Conservation (phyloP, 805 yeast genomes). For the Clavispora vitiphila region DNA sequence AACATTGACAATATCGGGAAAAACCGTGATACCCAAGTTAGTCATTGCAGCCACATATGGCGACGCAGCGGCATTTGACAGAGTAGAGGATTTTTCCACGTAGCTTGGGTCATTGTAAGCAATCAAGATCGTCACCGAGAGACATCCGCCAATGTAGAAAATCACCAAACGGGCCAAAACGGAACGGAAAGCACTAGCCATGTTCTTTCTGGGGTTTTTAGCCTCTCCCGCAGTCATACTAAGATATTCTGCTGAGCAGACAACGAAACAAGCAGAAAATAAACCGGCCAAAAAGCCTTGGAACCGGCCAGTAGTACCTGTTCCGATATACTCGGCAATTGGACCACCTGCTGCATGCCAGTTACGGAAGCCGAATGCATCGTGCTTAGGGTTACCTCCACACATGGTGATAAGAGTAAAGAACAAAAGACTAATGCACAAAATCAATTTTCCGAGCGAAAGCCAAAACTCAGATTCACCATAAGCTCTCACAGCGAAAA, state of each 20-base stretch:
- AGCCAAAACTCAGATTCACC: constrained; percentile 85
- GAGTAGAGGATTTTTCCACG: constrained; percentile 8
- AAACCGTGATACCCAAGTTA: constrained; percentile 14
- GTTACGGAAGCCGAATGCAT: constrained; percentile 47
- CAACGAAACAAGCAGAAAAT: constrained; percentile 33
- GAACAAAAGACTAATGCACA: constrained; percentile 69
- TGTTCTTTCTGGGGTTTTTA: constrained; percentile 35
- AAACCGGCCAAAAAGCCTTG: constrained; percentile 40
- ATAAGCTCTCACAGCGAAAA: constrained; percentile 68
- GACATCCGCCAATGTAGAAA: constrained; percentile 42
- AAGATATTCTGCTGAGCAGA: constrained; percentile 42
- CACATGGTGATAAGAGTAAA: constrained; percentile 80
- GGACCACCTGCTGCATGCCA: constrained; percentile 38
- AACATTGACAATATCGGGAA: constrained; percentile 16
- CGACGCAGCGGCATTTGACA: constrained; percentile 17
- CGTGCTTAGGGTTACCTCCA: constrained; percentile 76
- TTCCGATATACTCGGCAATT: constrained; percentile 32
- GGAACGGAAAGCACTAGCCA: constrained; percentile 38
- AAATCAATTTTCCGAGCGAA: constrained; percentile 52
- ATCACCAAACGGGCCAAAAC: constrained; percentile 40
- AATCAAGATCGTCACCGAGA: constrained; percentile 35
- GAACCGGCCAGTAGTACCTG: constrained; percentile 35
- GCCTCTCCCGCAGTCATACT: constrained; percentile 43
- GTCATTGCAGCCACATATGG: constrained; percentile 21
- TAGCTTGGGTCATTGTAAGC: constrained; percentile 17